Base-by-base conservation (phyloP, 2,329 filamentous ascomycete genomes). In the Curvularia spicifera region DNA sequence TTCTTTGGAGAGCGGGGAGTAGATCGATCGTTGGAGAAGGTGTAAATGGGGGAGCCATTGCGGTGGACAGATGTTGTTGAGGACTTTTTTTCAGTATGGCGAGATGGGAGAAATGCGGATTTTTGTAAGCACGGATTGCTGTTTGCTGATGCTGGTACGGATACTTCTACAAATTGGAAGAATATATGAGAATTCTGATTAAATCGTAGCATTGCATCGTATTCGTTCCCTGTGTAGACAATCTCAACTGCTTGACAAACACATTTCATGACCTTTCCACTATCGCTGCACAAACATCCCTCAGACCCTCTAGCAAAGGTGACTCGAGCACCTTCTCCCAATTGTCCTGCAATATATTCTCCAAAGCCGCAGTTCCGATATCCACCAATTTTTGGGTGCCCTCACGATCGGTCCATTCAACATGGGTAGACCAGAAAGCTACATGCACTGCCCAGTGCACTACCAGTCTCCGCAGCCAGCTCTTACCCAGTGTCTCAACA, bases 361-460 rank as follows among this genome's bases (percentile, higher is more conserved):
- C 49, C 35, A 74, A 31, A 1, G 70, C 58, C 1, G 4, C 13
- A 20, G 67, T 59, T 1, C 68, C 70, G n/a, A 72, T 54, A 49
- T 65, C 61, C 5, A 76, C 69, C 24, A 77, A 53, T 13, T 64
- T 44, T 45, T 60, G 35, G 4, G 69, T 75, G 7, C 69, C 71
- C 15, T 65, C 67, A 9, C 56, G 20, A 53, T 66, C 62, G 0
- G 69, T 57, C 75, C 75, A 78, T 9, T 61, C 51, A 2, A 76
- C 71, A 2, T 62, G 53, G 4, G 68, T 71, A 2, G 75, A 73
- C 74, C 75, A 78, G 48, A 66, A 75, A 5, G 71, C 69, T 42
- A 78, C 51, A 60, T 78, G 76, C 7, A 71, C 71, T 2, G 67
- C 75, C 64, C 71, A 76, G 63, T 78, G 74, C 22, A 78, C 67